Percentiles rank a stretch among this genome's conserved stretches.
Conservation (phyloP, 495 filamentous ascomycete genomes). For the Lindgomyces ingoldianus region DNA sequence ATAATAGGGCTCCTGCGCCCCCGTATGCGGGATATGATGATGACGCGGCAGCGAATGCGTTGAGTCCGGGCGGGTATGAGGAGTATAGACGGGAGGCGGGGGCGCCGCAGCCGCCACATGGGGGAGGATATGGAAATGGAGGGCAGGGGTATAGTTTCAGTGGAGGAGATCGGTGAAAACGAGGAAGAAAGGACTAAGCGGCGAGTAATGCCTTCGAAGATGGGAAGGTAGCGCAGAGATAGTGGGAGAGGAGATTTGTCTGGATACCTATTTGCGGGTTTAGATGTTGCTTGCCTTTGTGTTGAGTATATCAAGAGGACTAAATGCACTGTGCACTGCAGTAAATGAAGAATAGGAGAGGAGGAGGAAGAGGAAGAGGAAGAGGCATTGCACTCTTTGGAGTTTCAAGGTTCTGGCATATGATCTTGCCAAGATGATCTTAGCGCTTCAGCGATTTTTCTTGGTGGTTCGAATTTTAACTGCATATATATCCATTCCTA, state of each 20-base stretch:
- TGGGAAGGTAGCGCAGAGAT: neutral
- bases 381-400: too few species aligned
- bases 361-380: too few species aligned
- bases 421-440: too few species aligned
- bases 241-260: neutral
- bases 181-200: neutral
- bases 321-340: too few species aligned
- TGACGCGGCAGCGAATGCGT: constrained; percentile 18
- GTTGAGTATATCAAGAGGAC: too few species aligned
- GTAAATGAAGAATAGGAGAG: too few species aligned
- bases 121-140: neutral
- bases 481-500: too few species aligned
- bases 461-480: too few species aligned
- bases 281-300: neutral
- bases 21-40: constrained; percentile 29
- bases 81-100: constrained; percentile 33
- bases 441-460: too few species aligned
- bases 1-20: constrained; percentile 5
- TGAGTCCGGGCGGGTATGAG: constrained; percentile 41
- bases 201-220: neutral
- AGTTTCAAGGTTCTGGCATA: too few species aligned
- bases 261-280: constrained; percentile 1
- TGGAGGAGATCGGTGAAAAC: constrained; percentile 24
- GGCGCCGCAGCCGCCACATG: neutral
- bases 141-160: constrained; percentile 34